Percentiles rank a stretch among this genome's conserved stretches.
Evolutionary conservation across 1,284 basidiomycete genomes (phyloP).

Genomic region (Pseudozyma thailandica): DNA sequence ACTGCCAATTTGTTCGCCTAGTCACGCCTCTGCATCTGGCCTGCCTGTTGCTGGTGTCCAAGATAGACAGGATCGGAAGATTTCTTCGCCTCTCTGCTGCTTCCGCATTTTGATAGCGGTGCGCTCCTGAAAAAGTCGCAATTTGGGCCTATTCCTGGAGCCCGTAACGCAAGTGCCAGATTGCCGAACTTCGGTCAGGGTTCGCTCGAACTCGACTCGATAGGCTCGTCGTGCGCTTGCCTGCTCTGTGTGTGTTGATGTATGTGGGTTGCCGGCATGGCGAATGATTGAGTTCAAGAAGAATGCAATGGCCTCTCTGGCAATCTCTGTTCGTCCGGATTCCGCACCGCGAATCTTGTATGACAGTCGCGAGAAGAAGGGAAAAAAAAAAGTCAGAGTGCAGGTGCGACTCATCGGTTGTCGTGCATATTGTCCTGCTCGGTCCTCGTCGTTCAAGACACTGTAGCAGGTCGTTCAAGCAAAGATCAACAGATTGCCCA

Average conservation of each 20-base stretch:
- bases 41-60: too few relatives aligned
- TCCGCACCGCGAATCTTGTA: background rate
- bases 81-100: background rate
- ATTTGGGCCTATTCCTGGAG: conserved; percentile 5
- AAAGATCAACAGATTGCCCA: background rate
- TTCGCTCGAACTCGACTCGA: conserved; percentile 30
- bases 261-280: background rate
- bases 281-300: background rate
- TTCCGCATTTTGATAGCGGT: background rate
- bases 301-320: background rate
- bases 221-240: too few relatives aligned
- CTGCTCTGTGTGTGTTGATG: too few relatives aligned
- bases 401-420: background rate
- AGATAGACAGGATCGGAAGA: conserved; percentile 3
- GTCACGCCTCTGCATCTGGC: too few relatives aligned
- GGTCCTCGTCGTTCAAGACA: conserved; percentile 3
- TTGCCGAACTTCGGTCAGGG: conserved; percentile 34
- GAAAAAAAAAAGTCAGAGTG: conserved; percentile 9
- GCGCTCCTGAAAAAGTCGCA: too few relatives aligned
- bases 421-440: conserved; percentile 2
- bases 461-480: background rate
- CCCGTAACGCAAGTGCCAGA: conserved; percentile 23
- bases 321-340: background rate
- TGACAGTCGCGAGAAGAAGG: background rate
- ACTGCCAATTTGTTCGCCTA: too few relatives aligned